Conservation (phyloP, 257 asterid species). For the Rehmannia glutinosa region DNA sequence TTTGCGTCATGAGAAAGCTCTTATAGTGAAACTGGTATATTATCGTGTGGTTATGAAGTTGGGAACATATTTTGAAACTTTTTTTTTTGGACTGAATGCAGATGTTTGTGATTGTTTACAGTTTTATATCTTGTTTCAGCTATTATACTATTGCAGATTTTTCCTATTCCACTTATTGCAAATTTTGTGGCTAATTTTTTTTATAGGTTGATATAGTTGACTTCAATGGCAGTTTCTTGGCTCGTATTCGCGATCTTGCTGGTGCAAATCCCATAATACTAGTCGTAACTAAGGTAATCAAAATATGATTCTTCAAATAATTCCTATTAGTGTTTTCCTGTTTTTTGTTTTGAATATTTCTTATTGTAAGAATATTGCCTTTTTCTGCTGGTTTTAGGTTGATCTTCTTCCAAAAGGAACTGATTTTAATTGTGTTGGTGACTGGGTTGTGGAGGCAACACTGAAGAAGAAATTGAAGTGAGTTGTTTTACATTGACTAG, state of each 20-base stretch:
- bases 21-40: conserved; percentile 81
- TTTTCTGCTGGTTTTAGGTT: conserved; percentile 43
- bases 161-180: conserved; percentile 1
- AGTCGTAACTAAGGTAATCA: conserved; percentile 80
- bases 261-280: conserved; percentile 96
- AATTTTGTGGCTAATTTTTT: conserved; percentile 1
- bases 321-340: not conserved
- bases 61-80: not conserved
- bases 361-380: not conserved
- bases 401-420: conserved; percentile 99
- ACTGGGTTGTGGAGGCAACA: conserved; percentile 98
- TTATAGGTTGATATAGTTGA: conserved; percentile 94
- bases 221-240: conserved; percentile 91
- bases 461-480: conserved; percentile 94
- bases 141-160: not conserved
- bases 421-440: conserved; percentile 93
- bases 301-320: not conserved
- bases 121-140: not conserved
- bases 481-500: conserved; percentile 26
- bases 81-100: not conserved
- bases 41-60: not conserved
- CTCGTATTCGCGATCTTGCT: conserved; percentile 81
- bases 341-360: not conserved
- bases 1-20: conserved; percentile 76
- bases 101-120: not conserved